Evolutionary conservation across 1,284 basidiomycete genomes (phyloP), one percentile per base, ranked within the genome.

Genomic region (Hymenochaete sp.): DNA sequence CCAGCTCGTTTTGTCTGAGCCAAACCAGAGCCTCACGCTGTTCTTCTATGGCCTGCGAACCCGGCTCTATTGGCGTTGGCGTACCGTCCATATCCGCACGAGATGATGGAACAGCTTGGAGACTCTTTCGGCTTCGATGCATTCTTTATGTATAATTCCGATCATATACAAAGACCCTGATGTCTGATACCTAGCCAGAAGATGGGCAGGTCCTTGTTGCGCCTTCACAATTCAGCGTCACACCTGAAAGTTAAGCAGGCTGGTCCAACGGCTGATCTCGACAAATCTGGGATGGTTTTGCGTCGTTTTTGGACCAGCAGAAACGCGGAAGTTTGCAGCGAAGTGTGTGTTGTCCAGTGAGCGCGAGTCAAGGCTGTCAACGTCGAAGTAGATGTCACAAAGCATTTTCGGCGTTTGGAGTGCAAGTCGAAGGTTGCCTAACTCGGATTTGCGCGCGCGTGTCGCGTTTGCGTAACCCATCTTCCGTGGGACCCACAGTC

Each of bases 1-100:
- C 74, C 48, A 90, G 60, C 53, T 80, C 67, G 10, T 56, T 57
- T 59, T 83, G 80, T 58, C 74, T 78, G 53, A 75, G 66, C 41
- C 62, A 63, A 7, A 90, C 55, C 56, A 81, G 57, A 45, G 65
- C 64, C 9, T 65, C 62, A 37, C 72, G 68, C 52, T 66, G 64
- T 16, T 35, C 32, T 35, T 26, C 24, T 22, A 21, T n/a, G 24
- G 24, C 5, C 38, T 19, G 19, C 16, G 24, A 5, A 26, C 14
- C 6, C 16, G 22, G 13, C 21, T 35, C 32, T 21, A 40, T 40
- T 26, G 18, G 14, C 32, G 32, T n/a, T 8, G 5, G 21, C 13
- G 21, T 19, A 35, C 21, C 32, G 21, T 35, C 32, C 32, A 19
- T n/a, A 6, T 19, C 27, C 21, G 25, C 7, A 8, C 39, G 16